These are phyloP conservation scores for Xanthoconium purpureum DNA, from an alignment of 768 basidiomycete species.

Conservation along the genomic window DNA sequence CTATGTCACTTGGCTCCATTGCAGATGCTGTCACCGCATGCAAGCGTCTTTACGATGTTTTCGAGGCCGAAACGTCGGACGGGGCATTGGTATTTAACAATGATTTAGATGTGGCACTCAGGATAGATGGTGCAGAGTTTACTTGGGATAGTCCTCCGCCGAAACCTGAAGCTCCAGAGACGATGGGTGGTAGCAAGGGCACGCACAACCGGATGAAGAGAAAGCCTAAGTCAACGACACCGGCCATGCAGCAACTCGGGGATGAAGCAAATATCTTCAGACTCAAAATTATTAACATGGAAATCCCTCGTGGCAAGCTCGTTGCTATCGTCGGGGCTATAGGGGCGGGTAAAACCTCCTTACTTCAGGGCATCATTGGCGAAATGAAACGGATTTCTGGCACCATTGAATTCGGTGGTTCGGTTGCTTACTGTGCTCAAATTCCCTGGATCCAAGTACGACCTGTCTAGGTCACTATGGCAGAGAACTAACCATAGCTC, in stretches of 20 bases:
- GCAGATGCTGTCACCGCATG: slow-evolving; percentile 83
- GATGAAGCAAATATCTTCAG: slow-evolving; percentile 52
- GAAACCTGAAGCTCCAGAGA: slow-evolving; percentile 36
- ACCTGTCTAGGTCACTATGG: not conserved
- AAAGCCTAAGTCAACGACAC: slow-evolving; percentile 16
- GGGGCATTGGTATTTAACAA: slow-evolving; percentile 56
- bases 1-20: slow-evolving; percentile 69
- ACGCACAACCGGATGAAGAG: slow-evolving; percentile 8
- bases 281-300: slow-evolving; percentile 59
- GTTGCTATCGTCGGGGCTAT: slow-evolving; percentile 82
- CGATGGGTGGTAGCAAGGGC: not conserved
- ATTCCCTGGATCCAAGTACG: slow-evolving; percentile 84
- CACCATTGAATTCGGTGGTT: slow-evolving; percentile 67
- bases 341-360: slow-evolving; percentile 52
- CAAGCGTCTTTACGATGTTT: slow-evolving; percentile 73
- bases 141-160: slow-evolving; percentile 82
- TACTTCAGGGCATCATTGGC: slow-evolving; percentile 73
- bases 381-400: slow-evolving; percentile 79
- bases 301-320: slow-evolving; percentile 72
- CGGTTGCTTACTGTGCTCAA: slow-evolving; percentile 81
- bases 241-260: slow-evolving; percentile 32
- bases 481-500: not conserved
- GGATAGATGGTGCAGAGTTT: slow-evolving; percentile 68
- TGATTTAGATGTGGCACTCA: slow-evolving; percentile 59
- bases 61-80: slow-evolving; percentile 75